Evolutionary conservation across 192 early-diverging fungal species (phyloP).

Genomic region (Entomortierella lignicola): DNA sequence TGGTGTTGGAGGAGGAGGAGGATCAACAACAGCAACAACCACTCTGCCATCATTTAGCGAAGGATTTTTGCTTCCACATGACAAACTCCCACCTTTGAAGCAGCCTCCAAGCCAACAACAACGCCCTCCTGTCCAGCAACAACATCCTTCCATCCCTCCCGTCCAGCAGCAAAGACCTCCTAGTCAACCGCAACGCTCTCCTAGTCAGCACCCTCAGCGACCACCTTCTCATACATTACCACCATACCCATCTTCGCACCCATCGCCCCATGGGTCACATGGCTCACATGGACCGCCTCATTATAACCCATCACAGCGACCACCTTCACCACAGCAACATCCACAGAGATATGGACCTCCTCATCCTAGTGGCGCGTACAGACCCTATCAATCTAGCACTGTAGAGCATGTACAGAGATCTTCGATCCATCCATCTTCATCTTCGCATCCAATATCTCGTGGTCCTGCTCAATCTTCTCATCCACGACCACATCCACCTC

Average conservation of each 20-base stretch:
- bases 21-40: neutral
- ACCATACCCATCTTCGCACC: neutral
- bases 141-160: neutral
- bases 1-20: neutral
- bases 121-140: neutral
- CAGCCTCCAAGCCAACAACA: constrained; percentile 7
- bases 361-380: neutral
- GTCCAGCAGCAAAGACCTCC: neutral
- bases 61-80: constrained; percentile 29
- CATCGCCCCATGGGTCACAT: neutral
- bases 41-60: constrained; percentile 48
- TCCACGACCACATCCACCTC: neutral
- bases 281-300: neutral
- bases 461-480: constrained; percentile 1
- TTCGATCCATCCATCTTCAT: neutral
- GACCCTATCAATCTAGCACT: neutral
- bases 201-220: neutral
- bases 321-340: neutral
- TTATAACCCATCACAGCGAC: neutral
- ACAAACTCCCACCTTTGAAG: constrained; percentile 7
- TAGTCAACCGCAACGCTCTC: constrained; percentile 5
- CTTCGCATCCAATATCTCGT: constrained; percentile 4
- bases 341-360: neutral
- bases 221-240: constrained; percentile 10
- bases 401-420: neutral